These are phyloP conservation scores for Fusarium sp. DNA, from an alignment of 2,329 filamentous ascomycete species.

Conservation along the genomic window DNA sequence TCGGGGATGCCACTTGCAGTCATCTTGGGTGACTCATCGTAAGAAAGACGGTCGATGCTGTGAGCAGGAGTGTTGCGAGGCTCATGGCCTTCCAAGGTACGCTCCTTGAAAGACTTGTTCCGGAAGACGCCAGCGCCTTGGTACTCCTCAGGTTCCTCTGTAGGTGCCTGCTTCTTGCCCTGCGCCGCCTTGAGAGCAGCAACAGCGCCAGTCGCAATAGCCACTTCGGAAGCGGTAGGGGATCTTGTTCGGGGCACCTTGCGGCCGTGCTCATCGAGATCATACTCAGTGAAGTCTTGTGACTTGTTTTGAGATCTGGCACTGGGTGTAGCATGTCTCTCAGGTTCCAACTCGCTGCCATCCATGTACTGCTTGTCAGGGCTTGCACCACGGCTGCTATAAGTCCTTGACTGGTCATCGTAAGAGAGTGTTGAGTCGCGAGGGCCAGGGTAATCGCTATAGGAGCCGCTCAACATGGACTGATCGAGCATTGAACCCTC, in stretches of 20 bases:
- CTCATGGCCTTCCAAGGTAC: constrained; percentile 66
- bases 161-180: constrained; percentile 55
- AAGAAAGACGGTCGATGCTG: constrained; percentile 68
- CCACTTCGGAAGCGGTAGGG: constrained; percentile 67
- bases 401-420: constrained; percentile 46
- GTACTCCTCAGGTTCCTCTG: constrained; percentile 53
- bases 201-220: constrained; percentile 67
- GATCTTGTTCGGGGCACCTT: constrained; percentile 62
- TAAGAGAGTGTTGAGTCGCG: constrained; percentile 51
- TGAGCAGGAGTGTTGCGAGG: constrained; percentile 68
- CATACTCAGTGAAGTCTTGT: constrained; percentile 65
- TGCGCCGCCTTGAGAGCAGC: constrained; percentile 63
- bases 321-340: constrained; percentile 55
- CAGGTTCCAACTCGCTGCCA: constrained; percentile 53
- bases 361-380: constrained; percentile 57
- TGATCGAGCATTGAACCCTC: constrained; percentile 77
- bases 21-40: constrained; percentile 67
- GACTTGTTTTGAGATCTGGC: constrained; percentile 54
- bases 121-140: constrained; percentile 64
- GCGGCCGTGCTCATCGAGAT: constrained; percentile 67
- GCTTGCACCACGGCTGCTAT: constrained; percentile 51
- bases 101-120: constrained; percentile 75
- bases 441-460: constrained; percentile 58
- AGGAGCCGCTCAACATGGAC: constrained; percentile 73
- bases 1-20: constrained; percentile 77